Conservation (phyloP, 805 yeast species). For the Brettanomyces anomalus region DNA sequence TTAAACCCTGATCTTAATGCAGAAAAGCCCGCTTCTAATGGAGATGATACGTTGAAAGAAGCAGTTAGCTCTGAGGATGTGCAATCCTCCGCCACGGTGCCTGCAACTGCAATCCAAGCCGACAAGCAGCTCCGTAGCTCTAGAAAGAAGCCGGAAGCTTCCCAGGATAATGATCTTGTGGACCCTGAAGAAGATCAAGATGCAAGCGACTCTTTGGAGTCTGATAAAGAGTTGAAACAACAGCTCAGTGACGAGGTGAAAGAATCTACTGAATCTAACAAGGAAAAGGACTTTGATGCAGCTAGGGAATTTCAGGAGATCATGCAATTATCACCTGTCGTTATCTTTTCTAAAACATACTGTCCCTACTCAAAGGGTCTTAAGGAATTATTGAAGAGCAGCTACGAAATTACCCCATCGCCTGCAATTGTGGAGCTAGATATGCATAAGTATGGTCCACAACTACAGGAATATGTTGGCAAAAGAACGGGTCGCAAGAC, state of each 20-base stretch:
- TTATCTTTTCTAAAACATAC: slow-evolving; percentile 48
- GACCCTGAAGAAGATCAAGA: slow-evolving; percentile 6
- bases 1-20: background rate
- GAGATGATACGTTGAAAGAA: background rate
- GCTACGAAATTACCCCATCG: slow-evolving; percentile 63
- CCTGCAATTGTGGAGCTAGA: slow-evolving; percentile 78
- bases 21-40: background rate
- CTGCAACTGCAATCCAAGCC: background rate
- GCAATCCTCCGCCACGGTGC: background rate
- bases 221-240: background rate
- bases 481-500: slow-evolving; percentile 69
- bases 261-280: background rate
- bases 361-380: slow-evolving; percentile 75
- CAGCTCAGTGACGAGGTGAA: background rate
- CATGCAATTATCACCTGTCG: slow-evolving; percentile 53
- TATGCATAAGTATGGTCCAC: slow-evolving; percentile 64
- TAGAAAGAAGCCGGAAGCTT: background rate
- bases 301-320: slow-evolving; percentile 48
- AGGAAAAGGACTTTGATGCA: slow-evolving; percentile 26
- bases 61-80: background rate
- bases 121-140: slow-evolving; percentile 1
- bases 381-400: slow-evolving; percentile 53
- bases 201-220: slow-evolving; percentile 1
- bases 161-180: background rate
- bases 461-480: slow-evolving; percentile 65